Conservation (phyloP, 768 basidiomycete genomes). For the Agrocybe pediades region DNA sequence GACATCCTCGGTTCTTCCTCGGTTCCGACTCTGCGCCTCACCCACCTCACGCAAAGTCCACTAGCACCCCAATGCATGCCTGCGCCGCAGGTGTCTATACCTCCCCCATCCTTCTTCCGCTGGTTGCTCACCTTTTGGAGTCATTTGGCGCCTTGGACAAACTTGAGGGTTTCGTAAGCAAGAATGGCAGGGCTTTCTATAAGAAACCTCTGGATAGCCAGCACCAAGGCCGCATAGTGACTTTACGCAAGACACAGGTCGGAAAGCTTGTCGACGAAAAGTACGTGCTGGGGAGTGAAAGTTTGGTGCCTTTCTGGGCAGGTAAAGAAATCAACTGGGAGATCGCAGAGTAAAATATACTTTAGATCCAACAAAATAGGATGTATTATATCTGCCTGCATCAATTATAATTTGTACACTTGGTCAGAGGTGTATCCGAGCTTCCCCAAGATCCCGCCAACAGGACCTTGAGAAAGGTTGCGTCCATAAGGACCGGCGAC, state of each 20-base stretch:
- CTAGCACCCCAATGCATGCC: constrained; percentile 63
- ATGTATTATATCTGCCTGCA: neutral
- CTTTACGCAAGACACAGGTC: constrained; percentile 41
- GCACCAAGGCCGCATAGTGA: constrained; percentile 34
- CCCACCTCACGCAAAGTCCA: constrained; percentile 66
- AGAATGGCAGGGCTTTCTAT: constrained; percentile 84
- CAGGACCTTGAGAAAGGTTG: constrained; percentile 72
- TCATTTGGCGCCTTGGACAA: constrained; percentile 85
- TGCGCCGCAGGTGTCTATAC: constrained; percentile 99
- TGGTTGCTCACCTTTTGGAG: constrained; percentile 87
- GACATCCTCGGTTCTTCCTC: constrained; percentile 94
- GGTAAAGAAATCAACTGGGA: constrained; percentile 82
- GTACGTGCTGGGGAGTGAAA: constrained; percentile 51
- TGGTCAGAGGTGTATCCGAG: constrained; percentile 63
- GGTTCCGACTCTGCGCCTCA: constrained; percentile 98
- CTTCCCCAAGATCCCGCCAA: constrained; percentile 67
- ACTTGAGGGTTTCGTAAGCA: constrained; percentile 79
- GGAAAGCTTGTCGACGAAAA: constrained; percentile 44
- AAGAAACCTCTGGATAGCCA: constrained; percentile 30
- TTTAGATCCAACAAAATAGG: neutral
- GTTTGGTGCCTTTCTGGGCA: constrained; percentile 85
- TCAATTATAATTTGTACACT: constrained; percentile 64
- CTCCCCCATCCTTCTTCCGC: constrained; percentile 86
- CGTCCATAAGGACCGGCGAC: constrained; percentile 78
- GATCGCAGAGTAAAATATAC: constrained; percentile 30